phyloP scores from a whole-genome alignment of 1,139 yeast genomes.

The Yarrowia galli region DNA sequence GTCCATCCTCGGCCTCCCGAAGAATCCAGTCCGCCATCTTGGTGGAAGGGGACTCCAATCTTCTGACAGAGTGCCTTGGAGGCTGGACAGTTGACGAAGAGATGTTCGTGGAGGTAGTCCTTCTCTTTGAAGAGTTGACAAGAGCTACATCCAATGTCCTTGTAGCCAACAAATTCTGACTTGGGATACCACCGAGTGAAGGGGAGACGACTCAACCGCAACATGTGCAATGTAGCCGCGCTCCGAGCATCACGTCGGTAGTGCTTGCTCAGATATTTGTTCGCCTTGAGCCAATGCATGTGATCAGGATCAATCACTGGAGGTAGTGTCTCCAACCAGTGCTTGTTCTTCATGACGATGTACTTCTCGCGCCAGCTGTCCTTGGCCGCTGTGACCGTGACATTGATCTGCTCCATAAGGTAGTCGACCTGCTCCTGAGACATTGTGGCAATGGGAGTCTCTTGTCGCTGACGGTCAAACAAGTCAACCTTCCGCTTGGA shows the following conservation, averaged over 20 bases:
- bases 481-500: no score
- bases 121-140: not conserved
- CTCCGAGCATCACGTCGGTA: not conserved
- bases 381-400: not conserved
- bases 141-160: not conserved
- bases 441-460: not conserved
- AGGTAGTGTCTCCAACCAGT: not conserved
- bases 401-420: not conserved
- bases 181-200: slow-evolving; percentile 2
- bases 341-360: not conserved
- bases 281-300: not conserved
- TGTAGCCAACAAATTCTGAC: not conserved
- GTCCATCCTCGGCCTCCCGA: not conserved
- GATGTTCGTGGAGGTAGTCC: slow-evolving; percentile 6
- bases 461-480: not conserved
- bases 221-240: not conserved
- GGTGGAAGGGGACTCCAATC: not conserved
- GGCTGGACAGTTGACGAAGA: not conserved
- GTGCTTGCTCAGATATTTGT: not conserved
- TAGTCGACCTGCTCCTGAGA: not conserved
- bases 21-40: slow-evolving; percentile 1
- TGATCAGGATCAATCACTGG: not conserved
- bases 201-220: not conserved
- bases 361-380: not conserved
- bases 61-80: not conserved